Percentiles rank a stretch among this genome's conserved stretches.
phyloP scores from a whole-genome alignment of 2,329 filamentous ascomycete genomes.

The Aspergillus sp. region DNA sequence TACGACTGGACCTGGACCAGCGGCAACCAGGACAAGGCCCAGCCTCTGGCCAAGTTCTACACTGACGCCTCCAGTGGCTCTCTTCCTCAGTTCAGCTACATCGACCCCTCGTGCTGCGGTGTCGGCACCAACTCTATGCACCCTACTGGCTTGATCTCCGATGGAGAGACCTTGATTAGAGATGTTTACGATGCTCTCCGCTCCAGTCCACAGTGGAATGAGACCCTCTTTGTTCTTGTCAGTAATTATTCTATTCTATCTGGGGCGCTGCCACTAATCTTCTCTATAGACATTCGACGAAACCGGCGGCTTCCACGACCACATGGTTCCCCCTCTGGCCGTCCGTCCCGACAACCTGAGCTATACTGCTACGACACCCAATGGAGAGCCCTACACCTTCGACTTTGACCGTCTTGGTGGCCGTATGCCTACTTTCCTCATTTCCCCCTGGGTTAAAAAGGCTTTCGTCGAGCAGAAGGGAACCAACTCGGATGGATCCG shows the following conservation, averaged over 20 bases:
- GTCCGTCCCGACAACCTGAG: conserved; percentile 27
- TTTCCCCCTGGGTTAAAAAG: conserved; percentile 27
- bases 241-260: too few relatives aligned
- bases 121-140: conserved; percentile 33
- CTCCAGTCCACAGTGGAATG: conserved; percentile 29
- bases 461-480: conserved; percentile 28
- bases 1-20: conserved; percentile 30
- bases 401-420: conserved; percentile 24
- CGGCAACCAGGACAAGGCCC: conserved; percentile 21
- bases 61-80: conserved; percentile 25
- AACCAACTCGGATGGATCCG: conserved; percentile 13
- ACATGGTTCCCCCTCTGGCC: conserved; percentile 31
- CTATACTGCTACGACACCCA: conserved; percentile 26
- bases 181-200: conserved; percentile 32
- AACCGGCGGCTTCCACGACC: conserved; percentile 35
- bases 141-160: conserved; percentile 28
- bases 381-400: conserved; percentile 22
- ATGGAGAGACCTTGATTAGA: conserved; percentile 33
- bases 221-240: conserved; percentile 29
- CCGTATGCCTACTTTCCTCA: conserved; percentile 24
- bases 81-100: conserved; percentile 30
- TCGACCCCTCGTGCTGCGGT: conserved; percentile 38
- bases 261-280: too few relatives aligned
- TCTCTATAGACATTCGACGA: conserved; percentile 28
- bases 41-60: conserved; percentile 30